Evolutionary conservation across 2,329 filamentous ascomycete species (phyloP), one percentile per base, ranked within the genome.

Genomic region (Phialocephala sp.): DNA sequence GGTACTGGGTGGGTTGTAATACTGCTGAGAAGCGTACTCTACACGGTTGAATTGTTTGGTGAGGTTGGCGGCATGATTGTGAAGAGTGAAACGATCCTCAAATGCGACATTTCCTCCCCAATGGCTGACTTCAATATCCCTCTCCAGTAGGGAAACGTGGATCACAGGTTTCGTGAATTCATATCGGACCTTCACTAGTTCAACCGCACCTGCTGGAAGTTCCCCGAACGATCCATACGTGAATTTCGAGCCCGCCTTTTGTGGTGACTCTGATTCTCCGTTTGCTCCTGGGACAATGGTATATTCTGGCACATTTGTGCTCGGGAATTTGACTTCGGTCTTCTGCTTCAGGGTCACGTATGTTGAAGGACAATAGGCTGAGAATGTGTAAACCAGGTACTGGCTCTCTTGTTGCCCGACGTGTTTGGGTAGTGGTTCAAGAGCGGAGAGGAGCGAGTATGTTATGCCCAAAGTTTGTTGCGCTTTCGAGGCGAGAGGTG

Each of bases 61-160:
- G 59, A 94, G 83, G 77, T 91, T 90, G 59, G 95, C 96, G 69
- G 91, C 95, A 69, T 91, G 88, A 83, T 99, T 94, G 74, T 87
- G 87, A 71, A 98, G 84, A 79, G 90, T 92, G 80, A 97, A 97
- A 65, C 92, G 88, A 81, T 99, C 95, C 81, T 99, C 95, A 59
- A 94, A 93, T 1, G 95, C 95, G 62, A 98, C 80, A 77, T 99
- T 99, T 68, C 95, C 95, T 71, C 95, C 95, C 95, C 95, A 99
- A 80, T 98, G 95, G 77, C 92, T 97, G 73, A 99, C 90, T 79
- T 99, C 95, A 69, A 99, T 82, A 75, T 98, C 94, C 66, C 95
- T 90, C 80, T 98, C 92, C 66, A 99, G 83, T 18, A 87, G 83
- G 39, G 88, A 88, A 59, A 93, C 87, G 75, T 95, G 92, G 52